phyloP scores from a whole-genome alignment of 108 stramenopile genomes.

The Chaetoceros tenuissimus region DNA sequence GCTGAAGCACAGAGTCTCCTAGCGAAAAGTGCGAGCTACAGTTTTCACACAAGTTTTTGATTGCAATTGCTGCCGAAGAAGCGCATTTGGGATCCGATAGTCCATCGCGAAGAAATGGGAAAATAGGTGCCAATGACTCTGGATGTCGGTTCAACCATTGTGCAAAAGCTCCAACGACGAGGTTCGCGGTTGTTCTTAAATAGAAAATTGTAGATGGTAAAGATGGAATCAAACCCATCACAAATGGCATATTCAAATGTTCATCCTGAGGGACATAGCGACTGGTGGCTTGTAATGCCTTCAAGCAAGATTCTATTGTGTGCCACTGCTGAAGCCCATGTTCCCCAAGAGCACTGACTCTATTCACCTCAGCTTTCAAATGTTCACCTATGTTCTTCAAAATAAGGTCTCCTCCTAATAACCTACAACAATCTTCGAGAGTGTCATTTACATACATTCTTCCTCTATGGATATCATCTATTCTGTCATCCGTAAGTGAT shows the following conservation, averaged over 20 bases:
- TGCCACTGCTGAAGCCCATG: constrained; percentile 42
- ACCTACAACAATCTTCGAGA: constrained; percentile 81
- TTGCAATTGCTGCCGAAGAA: constrained; percentile 72
- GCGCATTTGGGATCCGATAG: constrained; percentile 62
- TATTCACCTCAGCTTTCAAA: constrained; percentile 41
- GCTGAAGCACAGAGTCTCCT: constrained; percentile 68
- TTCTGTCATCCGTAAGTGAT: constrained; percentile 44
- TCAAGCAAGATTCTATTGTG: constrained; percentile 76
- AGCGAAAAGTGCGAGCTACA: constrained; percentile 55
- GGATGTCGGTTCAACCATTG: constrained; percentile 74
- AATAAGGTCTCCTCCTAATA: constrained; percentile 63
- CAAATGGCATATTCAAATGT: constrained; percentile 50
- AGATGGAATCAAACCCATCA: constrained; percentile 61
- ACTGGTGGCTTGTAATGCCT: constrained; percentile 54
- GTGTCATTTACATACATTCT: constrained; percentile 76
- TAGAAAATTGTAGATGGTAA: constrained; percentile 52
- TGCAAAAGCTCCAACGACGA: constrained; percentile 80
- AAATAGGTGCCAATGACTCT: constrained; percentile 52
- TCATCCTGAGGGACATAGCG: constrained; percentile 78
- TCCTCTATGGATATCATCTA: constrained; percentile 71
- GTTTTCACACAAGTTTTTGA: constrained; percentile 73
- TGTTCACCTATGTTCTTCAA: constrained; percentile 42
- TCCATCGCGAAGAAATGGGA: constrained; percentile 79
- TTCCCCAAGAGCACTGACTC: constrained; percentile 15
- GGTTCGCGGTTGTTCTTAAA: constrained; percentile 66